Evolutionary conservation across 768 basidiomycete species (phyloP), one percentile per base, ranked within the genome.

Genomic region (Megacollybia marginata): DNA sequence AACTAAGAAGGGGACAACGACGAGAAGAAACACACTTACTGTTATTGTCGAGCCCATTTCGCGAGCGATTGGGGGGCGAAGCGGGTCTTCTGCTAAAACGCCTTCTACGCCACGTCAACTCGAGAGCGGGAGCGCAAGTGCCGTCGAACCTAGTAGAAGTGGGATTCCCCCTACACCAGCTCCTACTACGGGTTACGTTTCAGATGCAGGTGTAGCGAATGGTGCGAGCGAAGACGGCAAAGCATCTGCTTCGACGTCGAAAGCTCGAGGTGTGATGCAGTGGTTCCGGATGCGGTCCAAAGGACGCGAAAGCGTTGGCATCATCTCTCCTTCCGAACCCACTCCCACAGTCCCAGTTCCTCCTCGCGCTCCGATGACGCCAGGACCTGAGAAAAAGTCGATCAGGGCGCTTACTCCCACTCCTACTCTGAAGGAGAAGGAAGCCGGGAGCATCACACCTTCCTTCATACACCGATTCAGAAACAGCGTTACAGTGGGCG

Each of bases 181-280:
- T 28, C 23, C 23, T 28, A 6, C 23, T 28, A 28, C 23, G 23
- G 23, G 23, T 28, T 28, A 28, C 6, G 4, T 28, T 6, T 28
- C 23, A 3, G 23, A 28, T 28, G 23, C 23, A 6, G 23, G 23
- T 28, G 23, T 28, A 3, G 23, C 49, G 5, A 18, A 2, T n/a
- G 16, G 51, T 62, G 40, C 57, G 62, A 55, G 56, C 62, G 12
- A 57, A 56, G 18, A 55, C 65, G 50, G 57, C 18, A 66, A 61
- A 8, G 72, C 85, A 68, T 76, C 77, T 2, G 88, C 83, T 13
- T 84, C 88, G 53, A 80, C 89, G n/a, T 83, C 78, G 67, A 88
- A 93, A 65, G 93, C 95, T 4, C 83, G 83, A 65, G 92, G 87
- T 61, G 96, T 99, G 48, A 98, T 98, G 95, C 85, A 93, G 56